Evolutionary conservation across 2,329 filamentous ascomycete species (phyloP), one percentile per base, ranked within the genome.

Genomic region (Neoscytalidium dimidiatum): DNA sequence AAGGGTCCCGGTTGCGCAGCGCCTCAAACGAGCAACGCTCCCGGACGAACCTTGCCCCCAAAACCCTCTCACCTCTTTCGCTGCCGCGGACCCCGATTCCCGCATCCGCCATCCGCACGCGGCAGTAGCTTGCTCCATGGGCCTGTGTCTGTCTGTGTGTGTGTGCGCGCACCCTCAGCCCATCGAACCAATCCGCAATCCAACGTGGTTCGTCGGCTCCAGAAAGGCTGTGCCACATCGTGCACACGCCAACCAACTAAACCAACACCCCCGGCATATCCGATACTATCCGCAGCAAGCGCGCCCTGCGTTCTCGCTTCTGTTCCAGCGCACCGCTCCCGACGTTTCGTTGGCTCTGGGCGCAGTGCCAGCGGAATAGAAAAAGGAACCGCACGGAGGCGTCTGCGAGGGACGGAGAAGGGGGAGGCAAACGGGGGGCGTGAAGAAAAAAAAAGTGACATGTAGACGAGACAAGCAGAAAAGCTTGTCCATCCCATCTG

Each of bases 21-120:
- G 13, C 9, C 56, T 60, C 56, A 60, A 60, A 60, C 56, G 38
- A 46, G 56, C 41, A 60, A 60, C 56, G 56, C 56, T 60, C 43
- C 56, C 56, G 56, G n/a, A 46, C 38, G 38, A 46, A 41, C 56
- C 56, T 46, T 60, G 56, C 56, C 51, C 21, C n/a, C 38, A 41
- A 17, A 60, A 33, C 56, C 28, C 35, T 57, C 49, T n/a, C n/a
- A 19, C 38, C 38, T 17, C 38, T 35, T 14, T 14, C 33, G 33
- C 8, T 14, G 8, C 33, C 33, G 8, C n/a, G n/a, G n/a, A n/a
- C 33, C 14, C 49, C 49, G 52, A 57, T 41, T 60, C 28, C 56
- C 56, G 38, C 56, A 60, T 46, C 56, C 56, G 28, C 28, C 13
- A 29, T 33, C 49, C 23, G 23, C 56, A 46, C 52, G 52, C 33